phyloP scores from a whole-genome alignment of 768 basidiomycete species.

The Amanita molliuscula region DNA sequence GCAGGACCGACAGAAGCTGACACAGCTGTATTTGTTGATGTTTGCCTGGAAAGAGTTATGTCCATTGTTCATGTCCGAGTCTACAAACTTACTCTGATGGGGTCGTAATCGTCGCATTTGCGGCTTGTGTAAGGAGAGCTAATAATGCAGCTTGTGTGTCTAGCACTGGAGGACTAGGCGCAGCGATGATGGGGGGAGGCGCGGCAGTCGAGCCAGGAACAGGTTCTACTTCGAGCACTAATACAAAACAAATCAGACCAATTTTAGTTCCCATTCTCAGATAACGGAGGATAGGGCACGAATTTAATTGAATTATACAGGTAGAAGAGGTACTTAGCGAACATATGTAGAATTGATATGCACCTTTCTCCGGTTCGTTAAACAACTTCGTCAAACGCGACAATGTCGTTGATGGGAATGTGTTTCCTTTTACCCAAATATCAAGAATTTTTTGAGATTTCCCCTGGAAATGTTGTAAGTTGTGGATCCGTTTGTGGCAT shows the following conservation, averaged over 20 bases:
- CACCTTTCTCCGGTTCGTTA: constrained; percentile 76
- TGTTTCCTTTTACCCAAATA: constrained; percentile 89
- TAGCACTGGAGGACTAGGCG: constrained; percentile 19
- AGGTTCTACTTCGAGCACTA: constrained; percentile 41
- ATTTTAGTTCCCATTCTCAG: constrained; percentile 61
- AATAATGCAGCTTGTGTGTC: constrained; percentile 58
- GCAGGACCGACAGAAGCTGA: constrained; percentile 15
- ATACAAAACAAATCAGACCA: constrained; percentile 48
- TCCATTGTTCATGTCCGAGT: constrained; percentile 39
- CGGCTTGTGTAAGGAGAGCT: constrained; percentile 62
- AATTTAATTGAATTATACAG: constrained; percentile 56
- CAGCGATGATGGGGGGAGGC: constrained; percentile 25
- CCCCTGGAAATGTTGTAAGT: constrained; percentile 52
- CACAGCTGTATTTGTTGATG: constrained; percentile 29
- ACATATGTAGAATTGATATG: constrained; percentile 61
- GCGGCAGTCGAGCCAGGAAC: constrained; percentile 19
- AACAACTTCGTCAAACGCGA: constrained; percentile 62
- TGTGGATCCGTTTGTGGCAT: constrained; percentile 15
- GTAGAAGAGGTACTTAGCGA: constrained; percentile 72
- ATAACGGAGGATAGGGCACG: constrained; percentile 27
- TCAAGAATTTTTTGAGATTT: constrained; percentile 96
- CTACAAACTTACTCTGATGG: constrained; percentile 6
- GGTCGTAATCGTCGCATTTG: constrained; percentile 29
- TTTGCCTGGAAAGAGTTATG: constrained; percentile 37
- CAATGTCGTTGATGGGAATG: constrained; percentile 75